Evolutionary conservation across 2,329 filamentous ascomycete species (phyloP), one percentile per base, ranked within the genome.

Genomic region (Aspergillus fumigatus): DNA sequence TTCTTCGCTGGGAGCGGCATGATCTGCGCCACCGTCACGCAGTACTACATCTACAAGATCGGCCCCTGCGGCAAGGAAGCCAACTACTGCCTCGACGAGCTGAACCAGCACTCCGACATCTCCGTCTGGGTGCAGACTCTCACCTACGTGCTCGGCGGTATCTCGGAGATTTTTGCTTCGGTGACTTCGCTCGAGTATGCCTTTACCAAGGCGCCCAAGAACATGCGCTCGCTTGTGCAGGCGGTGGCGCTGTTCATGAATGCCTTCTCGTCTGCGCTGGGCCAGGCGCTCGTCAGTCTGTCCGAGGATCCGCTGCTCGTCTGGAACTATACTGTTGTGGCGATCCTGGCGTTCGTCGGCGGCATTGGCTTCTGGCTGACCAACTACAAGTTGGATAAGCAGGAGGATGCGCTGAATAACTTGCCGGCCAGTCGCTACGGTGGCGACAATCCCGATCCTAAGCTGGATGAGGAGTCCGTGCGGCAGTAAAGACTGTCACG

Each of bases 181-280:
- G 79, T 85, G 56, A 85, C 83, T 3, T 85, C 85, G 1, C 84
- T 88, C 61, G 88, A 91, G 70, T 90, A 90, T 61, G 89, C 89
- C 35, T 92, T 86, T 77, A 87, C 86, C 70, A 90, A 90, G 74
- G 88, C 88, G 0, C 89, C 89, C 26, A 84, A 82, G 67, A 91
- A 90, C 77, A 92, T 92, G 89, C 86, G 88, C 62, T 88, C 86
- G 1, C 79, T 92, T n/a, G 87, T 92, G 11, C 80, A 77, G 72
- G 83, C 84, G 21, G 78, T 91, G 65, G 86, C 86, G 67, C 79
- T 90, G 41, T 86, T 88, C 77, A 90, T 84, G 80, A 86, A 80
- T 29, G 88, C 88, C 56, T 79, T 92, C 62, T 84, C 85, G 1
- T 80, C 85, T 29, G 88, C 88, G 38, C 75, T 92, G 51, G 87